Percentiles rank a stretch among this genome's conserved stretches.
Evolutionary conservation across 495 filamentous ascomycete genomes (phyloP).

Genomic region (Aspergillus funiculosus): DNA sequence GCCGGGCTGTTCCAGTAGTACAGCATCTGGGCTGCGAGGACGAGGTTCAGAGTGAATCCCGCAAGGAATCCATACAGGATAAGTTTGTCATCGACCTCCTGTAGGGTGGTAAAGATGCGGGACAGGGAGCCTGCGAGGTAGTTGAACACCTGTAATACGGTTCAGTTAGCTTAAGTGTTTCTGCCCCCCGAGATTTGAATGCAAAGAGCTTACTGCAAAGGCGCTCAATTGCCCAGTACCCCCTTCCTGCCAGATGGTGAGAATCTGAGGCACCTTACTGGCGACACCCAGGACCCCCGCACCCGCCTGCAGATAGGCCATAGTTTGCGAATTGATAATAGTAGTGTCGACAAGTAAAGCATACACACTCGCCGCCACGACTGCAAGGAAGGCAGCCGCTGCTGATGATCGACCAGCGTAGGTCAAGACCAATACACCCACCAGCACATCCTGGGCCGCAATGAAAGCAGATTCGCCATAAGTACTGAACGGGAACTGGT

Average conservation of each 20-base stretch:
- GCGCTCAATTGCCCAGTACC: slow-evolving; percentile 93
- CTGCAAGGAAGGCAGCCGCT: slow-evolving; percentile 66
- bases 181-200: background rate
- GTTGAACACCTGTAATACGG: slow-evolving; percentile 75
- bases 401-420: slow-evolving; percentile 62
- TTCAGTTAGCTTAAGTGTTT: slow-evolving; percentile 8
- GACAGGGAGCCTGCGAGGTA: slow-evolving; percentile 88
- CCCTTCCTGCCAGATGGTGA: slow-evolving; percentile 72
- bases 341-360: slow-evolving; percentile 60
- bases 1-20: slow-evolving; percentile 87
- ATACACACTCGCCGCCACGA: slow-evolving; percentile 59
- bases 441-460: slow-evolving; percentile 82
- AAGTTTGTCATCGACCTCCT: slow-evolving; percentile 91
- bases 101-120: slow-evolving; percentile 92
- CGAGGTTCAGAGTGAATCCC: slow-evolving; percentile 77
- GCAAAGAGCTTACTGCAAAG: slow-evolving; percentile 67
- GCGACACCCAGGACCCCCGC: slow-evolving; percentile 76
- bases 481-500: slow-evolving; percentile 90
- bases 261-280: slow-evolving; percentile 90
- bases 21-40: slow-evolving; percentile 85
- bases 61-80: slow-evolving; percentile 92
- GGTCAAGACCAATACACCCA: slow-evolving; percentile 75
- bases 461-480: slow-evolving; percentile 93
- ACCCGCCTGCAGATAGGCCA: slow-evolving; percentile 76
- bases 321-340: slow-evolving; percentile 59